A percentile compares a stretch with the other conserved stretches of the same genome.
Evolutionary conservation across 2,329 filamentous ascomycete genomes (phyloP).

Genomic region (Exophiala mesophila): DNA sequence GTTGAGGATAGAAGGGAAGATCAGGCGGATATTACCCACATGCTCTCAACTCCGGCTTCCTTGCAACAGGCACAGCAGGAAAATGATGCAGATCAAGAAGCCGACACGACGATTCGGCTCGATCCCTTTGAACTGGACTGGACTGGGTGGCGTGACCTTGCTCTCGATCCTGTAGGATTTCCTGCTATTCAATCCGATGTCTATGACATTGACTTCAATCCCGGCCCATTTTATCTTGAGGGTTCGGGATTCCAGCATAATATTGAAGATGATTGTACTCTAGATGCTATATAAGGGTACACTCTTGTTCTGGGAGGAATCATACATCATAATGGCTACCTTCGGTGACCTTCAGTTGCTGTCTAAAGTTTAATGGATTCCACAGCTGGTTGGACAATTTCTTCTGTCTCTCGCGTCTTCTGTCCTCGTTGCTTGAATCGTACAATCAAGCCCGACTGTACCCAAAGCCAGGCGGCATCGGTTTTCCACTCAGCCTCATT

Average conservation of each 20-base stretch:
- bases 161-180: not conserved
- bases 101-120: not conserved
- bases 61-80: not conserved
- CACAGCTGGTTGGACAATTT: too few relatives aligned
- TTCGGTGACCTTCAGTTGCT: too few relatives aligned
- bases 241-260: too few relatives aligned
- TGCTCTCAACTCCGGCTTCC: not conserved
- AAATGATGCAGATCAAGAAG: not conserved
- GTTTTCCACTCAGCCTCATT: constrained; percentile 10
- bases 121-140: not conserved
- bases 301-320: too few relatives aligned
- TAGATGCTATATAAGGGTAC: too few relatives aligned
- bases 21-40: not conserved
- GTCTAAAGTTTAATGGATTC: too few relatives aligned
- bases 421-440: constrained; percentile 4
- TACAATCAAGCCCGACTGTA: constrained; percentile 10
- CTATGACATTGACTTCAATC: not conserved
- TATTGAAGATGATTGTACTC: too few relatives aligned
- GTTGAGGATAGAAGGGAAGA: not conserved
- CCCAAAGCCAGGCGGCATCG: constrained; percentile 10
- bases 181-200: not conserved
- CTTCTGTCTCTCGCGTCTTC: too few relatives aligned
- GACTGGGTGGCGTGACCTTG: not conserved
- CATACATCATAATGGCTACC: too few relatives aligned
- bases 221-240: too few relatives aligned